A percentile compares a stretch with the other conserved stretches of the same genome.
Conservation (phyloP, 345 rosid genomes). For the Lepidium sativum region DNA sequence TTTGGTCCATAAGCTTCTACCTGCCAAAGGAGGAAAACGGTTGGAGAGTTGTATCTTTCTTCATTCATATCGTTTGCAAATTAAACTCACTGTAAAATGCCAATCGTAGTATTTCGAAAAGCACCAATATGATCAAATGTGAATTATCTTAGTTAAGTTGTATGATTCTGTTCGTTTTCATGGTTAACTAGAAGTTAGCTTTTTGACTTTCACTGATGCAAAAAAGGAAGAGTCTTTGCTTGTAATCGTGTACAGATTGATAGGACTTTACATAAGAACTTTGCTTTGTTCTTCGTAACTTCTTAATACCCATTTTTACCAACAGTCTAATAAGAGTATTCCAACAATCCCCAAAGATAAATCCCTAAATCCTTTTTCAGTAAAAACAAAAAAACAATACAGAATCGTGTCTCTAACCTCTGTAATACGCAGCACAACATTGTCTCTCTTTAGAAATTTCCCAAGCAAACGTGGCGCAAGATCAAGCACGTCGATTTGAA, state of each 20-base stretch:
- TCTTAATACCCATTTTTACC: neutral
- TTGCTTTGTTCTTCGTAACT: neutral
- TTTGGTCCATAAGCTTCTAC: conserved; percentile 93
- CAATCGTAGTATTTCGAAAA: neutral
- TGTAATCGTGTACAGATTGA: neutral
- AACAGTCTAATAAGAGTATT: neutral
- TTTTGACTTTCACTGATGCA: neutral
- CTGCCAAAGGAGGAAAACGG: conserved; percentile 24
- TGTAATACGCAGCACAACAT: conserved; percentile 73
- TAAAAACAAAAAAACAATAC: neutral
- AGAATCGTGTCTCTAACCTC: conserved; percentile 43
- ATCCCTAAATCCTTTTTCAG: neutral
- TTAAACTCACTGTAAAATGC: neutral
- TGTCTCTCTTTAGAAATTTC: conserved; percentile 65
- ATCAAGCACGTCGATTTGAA: conserved; percentile 73
- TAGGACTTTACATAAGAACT: neutral
- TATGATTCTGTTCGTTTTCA: neutral
- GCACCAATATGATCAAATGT: neutral
- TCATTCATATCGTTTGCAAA: neutral
- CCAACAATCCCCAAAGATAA: neutral
- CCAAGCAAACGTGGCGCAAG: conserved; percentile 95
- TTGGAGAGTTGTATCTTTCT: neutral
- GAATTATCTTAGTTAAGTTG: neutral
- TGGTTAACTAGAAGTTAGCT: neutral
- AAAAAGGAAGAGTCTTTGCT: neutral